These are phyloP conservation scores for Linnemannia schmuckeri DNA, from an alignment of 192 early-diverging fungal species.

Conservation along the genomic window DNA sequence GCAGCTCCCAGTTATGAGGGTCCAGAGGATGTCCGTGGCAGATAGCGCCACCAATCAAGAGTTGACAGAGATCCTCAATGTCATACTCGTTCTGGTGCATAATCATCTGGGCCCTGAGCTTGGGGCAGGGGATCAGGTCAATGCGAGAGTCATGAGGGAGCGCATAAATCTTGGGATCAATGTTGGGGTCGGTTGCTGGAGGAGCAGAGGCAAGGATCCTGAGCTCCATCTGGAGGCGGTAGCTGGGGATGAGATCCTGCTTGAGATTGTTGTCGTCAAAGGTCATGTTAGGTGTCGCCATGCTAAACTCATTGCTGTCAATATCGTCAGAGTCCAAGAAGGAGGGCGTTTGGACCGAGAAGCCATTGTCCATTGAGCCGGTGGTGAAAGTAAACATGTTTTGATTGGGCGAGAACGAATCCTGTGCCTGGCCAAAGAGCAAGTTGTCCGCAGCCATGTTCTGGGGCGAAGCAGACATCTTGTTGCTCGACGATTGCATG, in stretches of 20 bases:
- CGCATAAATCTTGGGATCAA: conserved; percentile 49
- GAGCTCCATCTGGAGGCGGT: conserved; percentile 49
- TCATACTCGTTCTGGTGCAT: conserved; percentile 52
- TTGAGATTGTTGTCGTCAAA: conserved; percentile 38
- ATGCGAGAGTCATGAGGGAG: conserved; percentile 57
- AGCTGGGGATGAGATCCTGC: conserved; percentile 27
- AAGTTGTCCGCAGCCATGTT: conserved; percentile 13
- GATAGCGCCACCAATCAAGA: conserved; percentile 55
- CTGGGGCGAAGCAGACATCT: conserved; percentile 37
- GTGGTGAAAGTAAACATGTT: conserved; percentile 48
- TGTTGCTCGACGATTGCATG: neutral
- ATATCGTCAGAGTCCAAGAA: conserved; percentile 56
- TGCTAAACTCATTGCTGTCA: conserved; percentile 53
- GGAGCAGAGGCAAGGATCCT: conserved; percentile 41
- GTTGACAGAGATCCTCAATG: conserved; percentile 55
- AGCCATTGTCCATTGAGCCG: conserved; percentile 37
- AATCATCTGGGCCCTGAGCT: conserved; percentile 58
- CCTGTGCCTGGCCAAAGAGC: conserved; percentile 35
- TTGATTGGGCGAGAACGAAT: conserved; percentile 50
- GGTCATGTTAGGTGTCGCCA: conserved; percentile 32
- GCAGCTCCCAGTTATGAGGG: conserved; percentile 59
- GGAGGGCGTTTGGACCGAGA: conserved; percentile 29
- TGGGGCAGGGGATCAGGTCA: conserved; percentile 59
- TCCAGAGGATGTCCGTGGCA: conserved; percentile 59
- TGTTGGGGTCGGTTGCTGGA: conserved; percentile 49